Evolutionary conservation across 768 basidiomycete genomes (phyloP), one percentile per base, ranked within the genome.

Genomic region (Ramaria rubella): DNA sequence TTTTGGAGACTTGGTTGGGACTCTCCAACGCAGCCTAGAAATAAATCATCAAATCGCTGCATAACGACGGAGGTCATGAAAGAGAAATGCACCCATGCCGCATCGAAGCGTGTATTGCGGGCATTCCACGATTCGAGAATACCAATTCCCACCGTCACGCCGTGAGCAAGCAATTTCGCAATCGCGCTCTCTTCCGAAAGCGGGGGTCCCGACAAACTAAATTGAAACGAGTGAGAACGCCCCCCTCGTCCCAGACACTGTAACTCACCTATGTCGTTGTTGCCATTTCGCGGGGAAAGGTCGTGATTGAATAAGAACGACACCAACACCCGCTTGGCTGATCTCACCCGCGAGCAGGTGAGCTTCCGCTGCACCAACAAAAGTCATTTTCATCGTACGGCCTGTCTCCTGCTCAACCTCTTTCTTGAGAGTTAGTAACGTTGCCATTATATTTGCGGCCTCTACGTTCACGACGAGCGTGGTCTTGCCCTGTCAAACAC

Each of bases 81-180:
- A 23, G 30, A 31, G 17, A 23, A n/a, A 72, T 81, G 62, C 59
- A 86, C 88, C 92, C 93, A 94, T 42, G 81, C 87, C 30, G 82
- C 70, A 60, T 95, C 91, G 61, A 92, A 88, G 15, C 86, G 80
- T 8, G 86, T 76, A 64, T 86, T 90, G 24, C 88, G 80, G 6
- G 87, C 85, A 26, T 78, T 75, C 86, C 85, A 91, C 38, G 79
- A 78, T 59, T 83, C 81, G 44, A 76, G 69, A 45, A 84, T 74
- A 17, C 86, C 87, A 46, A 91, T 65, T 9, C 81, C 88, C 30
- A 90, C 83, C 5, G 81, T 81, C 15, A 96, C 87, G 26, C 83
- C 83, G 43, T 87, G 79, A 2, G 74, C 73, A 17, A 85, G 65
- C 21, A 97, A 78, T 51, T 75, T 75, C 23, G 79, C 73, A 40